Evolutionary conservation across 1,139 yeast genomes (phyloP), one percentile per base, ranked within the genome.

Genomic region (Kluyveromyces marxianus): DNA sequence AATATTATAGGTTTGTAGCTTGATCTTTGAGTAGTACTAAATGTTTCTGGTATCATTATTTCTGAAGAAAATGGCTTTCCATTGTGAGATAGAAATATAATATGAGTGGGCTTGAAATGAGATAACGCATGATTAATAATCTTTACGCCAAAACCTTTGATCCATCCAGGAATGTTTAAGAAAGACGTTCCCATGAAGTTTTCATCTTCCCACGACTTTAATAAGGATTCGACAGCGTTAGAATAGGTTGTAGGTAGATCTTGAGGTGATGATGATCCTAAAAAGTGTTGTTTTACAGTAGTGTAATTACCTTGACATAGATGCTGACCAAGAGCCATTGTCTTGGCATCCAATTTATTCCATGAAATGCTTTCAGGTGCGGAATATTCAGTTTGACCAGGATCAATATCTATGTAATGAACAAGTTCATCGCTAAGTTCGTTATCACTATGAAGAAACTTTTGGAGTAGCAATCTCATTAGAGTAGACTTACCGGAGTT

Each of bases 141-240:
- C 46, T 81, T 83, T 34, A 82, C 71, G 0, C 97, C 98, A 50
- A 79, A 80, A 0, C 97, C 97, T 63, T 85, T 86, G 27, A 89
- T 76, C 97, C 97, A 90, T 0, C 97, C 97, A 0, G 97, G 95
- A 0, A 94, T 79, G 56, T 90, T 90, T 3, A 90, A 72, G 1
- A 92, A 63, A 8, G 89, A 66, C 7, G 76, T 72, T 25, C 72
- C 66, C 39, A 67, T 60, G 38, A 66, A 58, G 7, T 54, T 48
- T 37, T 54, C 51, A 25, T 45, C 50, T 44, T 44, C 64, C 54
- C 59, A 78, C 27, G 55, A 52, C 1, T 57, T 50, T 21, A 76
- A 63, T 25, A 90, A 62, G 7, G 70, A 65, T 29, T 65, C 60
- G 1, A 81, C 67, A 26, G 76, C 67, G 0, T 62, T 48, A 4